Evolutionary conservation across 495 filamentous ascomycete species (phyloP).

Genomic region (Aspergillus sclerotiicarbonarius): DNA sequence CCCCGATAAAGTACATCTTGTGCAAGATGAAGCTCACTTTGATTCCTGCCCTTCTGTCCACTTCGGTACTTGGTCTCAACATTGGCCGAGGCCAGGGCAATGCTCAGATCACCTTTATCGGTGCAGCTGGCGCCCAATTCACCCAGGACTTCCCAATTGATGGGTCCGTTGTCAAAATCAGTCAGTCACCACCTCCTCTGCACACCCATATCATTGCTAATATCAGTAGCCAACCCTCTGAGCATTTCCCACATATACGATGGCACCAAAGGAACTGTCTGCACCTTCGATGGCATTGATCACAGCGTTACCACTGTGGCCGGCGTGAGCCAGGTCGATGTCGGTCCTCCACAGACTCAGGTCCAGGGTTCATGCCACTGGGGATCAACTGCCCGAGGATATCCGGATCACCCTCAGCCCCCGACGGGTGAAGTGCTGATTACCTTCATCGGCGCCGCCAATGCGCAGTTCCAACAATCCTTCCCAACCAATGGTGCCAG

Average conservation of each 20-base stretch:
- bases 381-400: neutral
- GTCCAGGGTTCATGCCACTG: constrained; percentile 28
- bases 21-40: neutral
- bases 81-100: neutral
- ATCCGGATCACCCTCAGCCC: neutral
- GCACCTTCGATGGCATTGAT: constrained; percentile 26
- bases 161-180: constrained; percentile 18
- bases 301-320: constrained; percentile 20
- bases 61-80: neutral
- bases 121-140: constrained; percentile 27
- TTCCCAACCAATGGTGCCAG: constrained; percentile 7
- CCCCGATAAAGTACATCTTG: neutral
- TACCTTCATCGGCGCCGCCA: constrained; percentile 12
- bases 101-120: constrained; percentile 24
- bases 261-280: constrained; percentile 7
- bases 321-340: constrained; percentile 21
- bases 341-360: constrained; percentile 40
- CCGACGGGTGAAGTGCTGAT: neutral
- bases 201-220: constrained; percentile 6
- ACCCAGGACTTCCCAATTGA: constrained; percentile 26
- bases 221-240: constrained; percentile 20
- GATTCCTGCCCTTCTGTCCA: neutral
- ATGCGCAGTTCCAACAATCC: constrained; percentile 11
- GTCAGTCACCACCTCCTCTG: constrained; percentile 10
- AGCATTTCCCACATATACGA: constrained; percentile 23